Conservation (phyloP, 139 green algal species). For the Chlamydomonas sp. region DNA sequence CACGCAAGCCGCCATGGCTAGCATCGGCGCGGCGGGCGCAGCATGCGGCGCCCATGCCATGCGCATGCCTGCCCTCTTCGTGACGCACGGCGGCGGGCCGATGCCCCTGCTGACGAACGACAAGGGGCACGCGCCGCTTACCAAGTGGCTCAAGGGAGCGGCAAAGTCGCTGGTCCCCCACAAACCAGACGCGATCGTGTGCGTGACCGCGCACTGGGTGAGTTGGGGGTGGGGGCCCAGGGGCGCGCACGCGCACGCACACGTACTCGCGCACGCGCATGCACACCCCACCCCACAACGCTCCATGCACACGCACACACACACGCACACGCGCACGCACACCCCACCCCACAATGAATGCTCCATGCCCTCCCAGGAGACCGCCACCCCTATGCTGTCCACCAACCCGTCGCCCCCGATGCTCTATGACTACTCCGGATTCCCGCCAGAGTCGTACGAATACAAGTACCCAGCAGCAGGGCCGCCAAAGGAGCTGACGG, state of each 20-base stretch:
- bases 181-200: slow-evolving; percentile 7
- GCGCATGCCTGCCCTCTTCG: background rate
- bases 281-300: too few species aligned
- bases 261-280: too few species aligned
- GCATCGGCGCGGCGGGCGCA: too few species aligned
- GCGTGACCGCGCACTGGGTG: slow-evolving; percentile 11
- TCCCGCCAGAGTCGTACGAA: slow-evolving; percentile 33
- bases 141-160: background rate
- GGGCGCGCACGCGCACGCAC: too few species aligned
- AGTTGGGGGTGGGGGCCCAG: background rate
- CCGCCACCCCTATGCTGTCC: slow-evolving; percentile 21
- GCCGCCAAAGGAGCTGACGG: background rate
- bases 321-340: too few species aligned
- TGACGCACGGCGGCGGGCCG: background rate
- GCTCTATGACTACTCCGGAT: slow-evolving; percentile 64
- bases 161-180: background rate
- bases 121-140: background rate
- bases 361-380: slow-evolving; percentile 16
- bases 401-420: slow-evolving; percentile 18
- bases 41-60: too few species aligned
- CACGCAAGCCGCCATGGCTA: too few species aligned
- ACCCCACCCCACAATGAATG: too few species aligned
- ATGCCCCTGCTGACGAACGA: background rate
- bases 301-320: too few species aligned
- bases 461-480: slow-evolving; percentile 1